Percentiles rank a stretch among this genome's conserved stretches.
These are phyloP conservation scores for Dalbergia cochinchinensis DNA, from an alignment of 306 rosid genomes.

Conservation along the genomic window DNA sequence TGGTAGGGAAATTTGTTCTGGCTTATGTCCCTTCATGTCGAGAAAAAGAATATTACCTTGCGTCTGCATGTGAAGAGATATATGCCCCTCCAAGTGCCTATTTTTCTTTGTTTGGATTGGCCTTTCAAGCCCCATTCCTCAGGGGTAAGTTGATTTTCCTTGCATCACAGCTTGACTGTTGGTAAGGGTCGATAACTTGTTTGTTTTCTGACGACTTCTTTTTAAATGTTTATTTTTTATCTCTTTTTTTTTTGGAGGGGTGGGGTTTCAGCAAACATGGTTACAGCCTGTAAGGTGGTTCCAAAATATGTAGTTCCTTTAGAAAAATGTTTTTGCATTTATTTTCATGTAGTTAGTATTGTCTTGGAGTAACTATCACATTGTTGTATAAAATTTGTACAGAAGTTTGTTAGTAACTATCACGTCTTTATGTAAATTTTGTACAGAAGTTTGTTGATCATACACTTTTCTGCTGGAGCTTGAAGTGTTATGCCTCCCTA, in stretches of 20 bases:
- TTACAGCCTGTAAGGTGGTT: too few relatives aligned
- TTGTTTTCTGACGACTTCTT: background rate
- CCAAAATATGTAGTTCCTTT: too few relatives aligned
- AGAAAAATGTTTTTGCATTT: too few relatives aligned
- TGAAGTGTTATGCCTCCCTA: slow-evolving; percentile 5
- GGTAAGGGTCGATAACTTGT: background rate
- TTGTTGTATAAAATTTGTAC: too few relatives aligned
- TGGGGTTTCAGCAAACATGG: too few relatives aligned
- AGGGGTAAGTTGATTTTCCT: slow-evolving; percentile 65
- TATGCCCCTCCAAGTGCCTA: slow-evolving; percentile 96
- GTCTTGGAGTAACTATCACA: too few relatives aligned
- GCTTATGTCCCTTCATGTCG: slow-evolving; percentile 86
- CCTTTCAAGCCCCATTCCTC: slow-evolving; percentile 85
- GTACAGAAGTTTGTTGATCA: too few relatives aligned
- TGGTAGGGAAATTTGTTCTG: slow-evolving; percentile 83
- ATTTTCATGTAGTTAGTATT: too few relatives aligned
- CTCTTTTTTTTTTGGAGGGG: too few relatives aligned
- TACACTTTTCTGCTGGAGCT: too few relatives aligned
- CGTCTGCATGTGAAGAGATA: slow-evolving; percentile 95
- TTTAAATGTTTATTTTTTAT: background rate
- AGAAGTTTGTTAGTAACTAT: too few relatives aligned
- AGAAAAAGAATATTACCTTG: slow-evolving; percentile 94
- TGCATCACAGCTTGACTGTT: slow-evolving; percentile 20
- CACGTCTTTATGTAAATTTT: too few relatives aligned
- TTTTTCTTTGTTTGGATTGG: slow-evolving; percentile 88